Conservation (phyloP, 371 early-diverging fungal species). For the Rhizopus stolonifer region DNA sequence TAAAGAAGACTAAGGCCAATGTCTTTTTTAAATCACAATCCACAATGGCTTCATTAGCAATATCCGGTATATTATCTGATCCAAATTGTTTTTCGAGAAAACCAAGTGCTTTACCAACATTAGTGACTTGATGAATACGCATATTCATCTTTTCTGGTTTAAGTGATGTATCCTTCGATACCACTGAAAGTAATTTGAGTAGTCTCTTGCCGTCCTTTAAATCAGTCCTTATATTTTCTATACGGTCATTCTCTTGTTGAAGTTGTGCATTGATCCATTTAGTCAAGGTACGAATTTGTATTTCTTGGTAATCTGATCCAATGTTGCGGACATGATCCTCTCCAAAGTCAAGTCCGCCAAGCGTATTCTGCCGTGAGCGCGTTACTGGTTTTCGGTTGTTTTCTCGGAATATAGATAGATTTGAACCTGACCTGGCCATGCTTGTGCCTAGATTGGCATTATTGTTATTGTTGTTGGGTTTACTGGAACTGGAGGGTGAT, state of each 20-base stretch:
- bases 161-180: conserved; percentile 53
- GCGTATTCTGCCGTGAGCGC: conserved; percentile 27
- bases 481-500: conserved; percentile 21
- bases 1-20: conserved; percentile 79
- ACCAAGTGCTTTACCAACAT: conserved; percentile 71
- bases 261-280: conserved; percentile 84
- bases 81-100: conserved; percentile 66
- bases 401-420: conserved; percentile 22
- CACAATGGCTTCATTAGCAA: conserved; percentile 83
- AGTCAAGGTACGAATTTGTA: conserved; percentile 78
- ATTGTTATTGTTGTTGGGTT: conserved; percentile 11
- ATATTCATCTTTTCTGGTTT: conserved; percentile 66
- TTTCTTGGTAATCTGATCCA: conserved; percentile 53
- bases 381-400: conserved; percentile 11
- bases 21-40: conserved; percentile 87
- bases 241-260: conserved; percentile 37
- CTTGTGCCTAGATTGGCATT: conserved; percentile 5
- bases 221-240: conserved; percentile 54
- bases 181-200: conserved; percentile 57
- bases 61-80: conserved; percentile 66
- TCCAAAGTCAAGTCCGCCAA: conserved; percentile 19
- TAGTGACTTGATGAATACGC: conserved; percentile 81
- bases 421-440: conserved; percentile 23
- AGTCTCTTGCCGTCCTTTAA: conserved; percentile 66
- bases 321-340: conserved; percentile 43